A percentile compares a stretch with the other conserved stretches of the same genome.
Conservation (phyloP, 352 stramenopile genomes). For the Halophytophthora polymorphica region DNA sequence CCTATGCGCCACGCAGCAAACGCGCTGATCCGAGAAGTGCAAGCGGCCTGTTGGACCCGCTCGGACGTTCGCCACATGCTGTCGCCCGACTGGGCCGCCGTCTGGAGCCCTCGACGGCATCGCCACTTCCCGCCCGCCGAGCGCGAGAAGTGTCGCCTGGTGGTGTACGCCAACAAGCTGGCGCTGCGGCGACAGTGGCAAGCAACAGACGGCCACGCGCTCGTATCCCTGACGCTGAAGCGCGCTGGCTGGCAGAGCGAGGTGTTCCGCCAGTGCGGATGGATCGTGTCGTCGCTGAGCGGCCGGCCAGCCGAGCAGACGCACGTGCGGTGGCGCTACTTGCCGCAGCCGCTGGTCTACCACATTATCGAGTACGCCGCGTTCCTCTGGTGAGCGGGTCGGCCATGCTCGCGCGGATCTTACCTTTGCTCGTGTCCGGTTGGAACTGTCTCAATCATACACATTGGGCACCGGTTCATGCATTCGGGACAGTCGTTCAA, state of each 20-base stretch:
- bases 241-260: slow-evolving; percentile 3
- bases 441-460: background rate
- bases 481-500: too few species aligned
- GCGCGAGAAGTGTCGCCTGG: slow-evolving; percentile 54
- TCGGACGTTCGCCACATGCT: slow-evolving; percentile 45
- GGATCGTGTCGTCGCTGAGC: slow-evolving; percentile 9
- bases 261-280: slow-evolving; percentile 10
- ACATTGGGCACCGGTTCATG: too few species aligned
- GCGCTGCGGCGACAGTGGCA: slow-evolving; percentile 12
- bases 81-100: slow-evolving; percentile 45
- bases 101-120: slow-evolving; percentile 57
- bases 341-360: slow-evolving; percentile 36
- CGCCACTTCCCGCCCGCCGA: slow-evolving; percentile 45
- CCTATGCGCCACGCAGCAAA: slow-evolving; percentile 16
- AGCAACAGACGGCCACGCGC: background rate
- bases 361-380: slow-evolving; percentile 62
- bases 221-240: slow-evolving; percentile 1
- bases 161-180: slow-evolving; percentile 52
- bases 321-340: slow-evolving; percentile 36
- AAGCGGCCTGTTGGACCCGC: slow-evolving; percentile 29
- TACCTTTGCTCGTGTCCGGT: too few species aligned
- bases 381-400: slow-evolving; percentile 48
- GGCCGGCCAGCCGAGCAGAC: background rate
- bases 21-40: slow-evolving; percentile 17
- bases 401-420: too few species aligned